Conservation (phyloP, 2,329 filamentous ascomycete species). For the Calonectria hongkongensis region DNA sequence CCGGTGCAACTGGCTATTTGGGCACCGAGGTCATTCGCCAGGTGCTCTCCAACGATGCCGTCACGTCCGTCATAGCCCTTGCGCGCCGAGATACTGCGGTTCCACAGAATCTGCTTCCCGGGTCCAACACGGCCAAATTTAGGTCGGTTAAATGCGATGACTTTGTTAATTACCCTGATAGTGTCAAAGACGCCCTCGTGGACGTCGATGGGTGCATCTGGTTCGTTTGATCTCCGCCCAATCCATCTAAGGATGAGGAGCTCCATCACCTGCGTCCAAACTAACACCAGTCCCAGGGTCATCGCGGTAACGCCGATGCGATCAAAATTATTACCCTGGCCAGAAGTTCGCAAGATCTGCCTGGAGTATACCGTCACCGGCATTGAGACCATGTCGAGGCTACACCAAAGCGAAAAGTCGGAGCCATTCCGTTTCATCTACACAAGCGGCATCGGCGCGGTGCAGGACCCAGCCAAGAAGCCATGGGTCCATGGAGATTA, state of each 20-base stretch:
- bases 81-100: not conserved
- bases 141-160: not conserved
- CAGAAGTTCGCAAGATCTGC: conserved; percentile 5
- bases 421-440: conserved; percentile 11
- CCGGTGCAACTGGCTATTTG: conserved; percentile 4
- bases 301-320: not conserved
- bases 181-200: not conserved
- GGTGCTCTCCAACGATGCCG: not conserved
- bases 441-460: not conserved
- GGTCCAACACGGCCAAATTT: not conserved
- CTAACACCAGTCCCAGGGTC: not conserved
- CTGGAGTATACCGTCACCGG: conserved; percentile 1
- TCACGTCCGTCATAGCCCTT: not conserved
- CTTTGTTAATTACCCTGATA: not conserved
- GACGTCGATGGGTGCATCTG: not conserved
- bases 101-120: not conserved
- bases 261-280: not conserved
- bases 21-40: conserved; percentile 15
- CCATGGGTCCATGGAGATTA: conserved; percentile 5
- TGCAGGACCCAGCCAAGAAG: not conserved
- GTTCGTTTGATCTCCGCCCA: not conserved
- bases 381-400: not conserved
- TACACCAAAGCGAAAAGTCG: not conserved
- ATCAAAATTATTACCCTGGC: not conserved
- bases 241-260: no score